A percentile compares a stretch with the other conserved stretches of the same genome.
Evolutionary conservation across 2,329 filamentous ascomycete species (phyloP).

Genomic region (Diaporthe sp.): DNA sequence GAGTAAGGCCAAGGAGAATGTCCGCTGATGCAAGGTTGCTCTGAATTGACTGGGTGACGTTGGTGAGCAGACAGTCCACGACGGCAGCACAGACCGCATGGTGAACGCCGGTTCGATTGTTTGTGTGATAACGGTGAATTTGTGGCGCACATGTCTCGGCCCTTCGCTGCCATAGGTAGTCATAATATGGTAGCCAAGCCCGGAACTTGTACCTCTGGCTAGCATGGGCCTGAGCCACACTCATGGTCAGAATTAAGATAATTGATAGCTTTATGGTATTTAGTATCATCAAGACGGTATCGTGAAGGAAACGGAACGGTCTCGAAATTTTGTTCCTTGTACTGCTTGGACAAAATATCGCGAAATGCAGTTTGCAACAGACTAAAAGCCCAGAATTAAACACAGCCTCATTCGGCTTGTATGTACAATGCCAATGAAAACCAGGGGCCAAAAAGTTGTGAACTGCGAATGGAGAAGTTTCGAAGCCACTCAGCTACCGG

Average conservation of each 20-base stretch:
- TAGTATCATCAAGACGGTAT: no score
- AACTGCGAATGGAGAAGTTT: no score
- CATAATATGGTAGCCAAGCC: slow-evolving; percentile 24
- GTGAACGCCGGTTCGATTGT: background rate
- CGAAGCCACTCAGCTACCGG: no score
- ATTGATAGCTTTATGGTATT: no score
- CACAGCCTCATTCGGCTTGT: no score
- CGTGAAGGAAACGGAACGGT: no score
- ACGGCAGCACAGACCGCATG: background rate
- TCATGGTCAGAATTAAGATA: background rate
- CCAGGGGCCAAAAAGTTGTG: no score
- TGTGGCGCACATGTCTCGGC: background rate
- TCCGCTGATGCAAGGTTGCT: slow-evolving; percentile 24
- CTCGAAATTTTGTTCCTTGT: no score
- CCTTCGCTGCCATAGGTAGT: background rate
- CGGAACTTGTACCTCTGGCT: slow-evolving; percentile 16
- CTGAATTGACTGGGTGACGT: background rate
- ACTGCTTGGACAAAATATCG: no score
- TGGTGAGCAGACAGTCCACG: slow-evolving; percentile 17
- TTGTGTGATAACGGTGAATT: background rate
- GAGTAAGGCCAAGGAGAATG: slow-evolving; percentile 14
- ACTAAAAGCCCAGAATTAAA: no score
- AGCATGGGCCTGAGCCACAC: background rate
- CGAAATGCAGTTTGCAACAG: no score
- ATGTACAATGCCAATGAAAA: no score